Base-by-base conservation (phyloP, 2,329 filamentous ascomycete species). In the Tetracladium maxilliforme region DNA sequence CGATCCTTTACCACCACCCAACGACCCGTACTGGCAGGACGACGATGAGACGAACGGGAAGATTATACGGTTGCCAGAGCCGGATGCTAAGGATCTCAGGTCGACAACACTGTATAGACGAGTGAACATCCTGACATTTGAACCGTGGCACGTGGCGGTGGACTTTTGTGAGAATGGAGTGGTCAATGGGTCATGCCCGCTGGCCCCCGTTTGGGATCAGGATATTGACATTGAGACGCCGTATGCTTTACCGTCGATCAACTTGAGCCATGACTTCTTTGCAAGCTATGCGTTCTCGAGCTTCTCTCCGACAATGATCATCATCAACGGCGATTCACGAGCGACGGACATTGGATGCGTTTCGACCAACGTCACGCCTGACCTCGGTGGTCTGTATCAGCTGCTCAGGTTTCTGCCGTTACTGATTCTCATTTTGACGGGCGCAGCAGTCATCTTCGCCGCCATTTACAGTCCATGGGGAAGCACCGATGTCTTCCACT, bases 391-490 rank as follows among this genome's bases (percentile, higher is more conserved):
- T 7, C 53, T 92, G 18, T 62, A 66, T n/a, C 69, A 66, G 48
- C 58, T 81, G 21, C 49, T 93, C 23, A 70, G 64, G 27, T 90
- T 80, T 44, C 50, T 93, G 5, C 87, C 90, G 2, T 62, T 87
- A 14, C 58, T 77, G 4, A 69, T 94, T 14, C 61, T 98, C 16
- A 54, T 87, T 4, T 60, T 87, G 20, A 81, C 92, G 22, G 90
- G 73, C 3, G 50, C 84, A 30, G 83, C 86, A 10, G 93, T 87
- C 6, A 58, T 86, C 18, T 72, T 83, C 36, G 84, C 90, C 4
- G 80, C 73, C 24, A 81, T 92, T 19, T 87, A 73, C 45, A 94
- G 86, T 43, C 90, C 90, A 0, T 98, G 90, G 87, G 90, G 90
- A 12, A 81, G 83, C 2, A 71, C 71, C 6, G 80, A 98, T 45